Base-by-base conservation (phyloP, 768 basidiomycete genomes). In the Mycena albidolilacea region DNA sequence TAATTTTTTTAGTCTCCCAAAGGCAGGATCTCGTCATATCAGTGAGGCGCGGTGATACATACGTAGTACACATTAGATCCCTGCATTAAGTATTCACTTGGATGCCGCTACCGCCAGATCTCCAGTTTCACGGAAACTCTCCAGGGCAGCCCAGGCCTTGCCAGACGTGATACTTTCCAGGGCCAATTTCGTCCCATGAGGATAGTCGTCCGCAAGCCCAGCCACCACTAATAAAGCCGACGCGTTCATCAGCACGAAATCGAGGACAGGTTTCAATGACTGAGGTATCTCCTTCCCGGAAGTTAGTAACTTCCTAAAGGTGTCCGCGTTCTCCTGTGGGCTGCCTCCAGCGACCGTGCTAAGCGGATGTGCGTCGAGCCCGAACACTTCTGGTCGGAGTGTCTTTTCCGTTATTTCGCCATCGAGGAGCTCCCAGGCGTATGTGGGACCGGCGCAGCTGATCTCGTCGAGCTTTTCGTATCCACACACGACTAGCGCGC, bases 381-480 rank as follows among this genome's bases (percentile, higher is more conserved):
- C 97, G 78, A 99, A 99, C 66, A 91, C 86, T 9, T 87, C 85
- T 0, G 93, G 96, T 64, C 87, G 89, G 52, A 98, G 82, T 5
- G 86, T 87, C 41, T 82, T 84, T 76, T 91, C 88, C 0, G 87
- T 89, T 78, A 98, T 91, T 44, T 82, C 76, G 44, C 93, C 94
- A 30, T 94, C 85, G 54, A 87, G 86, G 73, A 97, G 89, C 70
- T 93, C 91, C 97, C 96, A 94, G 44, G 89, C 93, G 82, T 88
- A 88, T 10, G 97, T 97, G 15, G 93, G 90, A 1, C 97, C 98
- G 0, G 95, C 97, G 77, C 95, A 97, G 80, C 94, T 95, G 79
- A 99, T 95, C 86, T 99, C 97, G 82, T 99, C 97, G 52, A 99
- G 85, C 1, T 90, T 90, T 80, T 99, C 98, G 46, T 89, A 90